phyloP scores from a whole-genome alignment of 768 basidiomycete species.

The Dendrothele bispora region DNA sequence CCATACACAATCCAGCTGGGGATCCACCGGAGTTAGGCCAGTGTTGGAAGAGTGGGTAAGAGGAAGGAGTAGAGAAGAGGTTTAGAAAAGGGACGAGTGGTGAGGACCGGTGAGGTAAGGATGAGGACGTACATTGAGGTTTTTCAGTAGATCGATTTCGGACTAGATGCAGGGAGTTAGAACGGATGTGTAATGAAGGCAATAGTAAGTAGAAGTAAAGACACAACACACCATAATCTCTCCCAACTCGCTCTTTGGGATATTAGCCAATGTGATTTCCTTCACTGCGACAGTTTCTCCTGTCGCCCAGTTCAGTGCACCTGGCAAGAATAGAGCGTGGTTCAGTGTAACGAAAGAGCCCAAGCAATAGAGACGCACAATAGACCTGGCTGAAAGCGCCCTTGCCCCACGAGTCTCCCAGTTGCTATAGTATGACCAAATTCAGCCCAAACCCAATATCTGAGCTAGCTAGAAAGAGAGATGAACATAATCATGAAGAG shows the following conservation, averaged over 20 bases:
- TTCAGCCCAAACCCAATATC: not conserved
- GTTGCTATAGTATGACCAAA: conserved; percentile 60
- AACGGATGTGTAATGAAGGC: too few species aligned
- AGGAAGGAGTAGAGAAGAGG: too few species aligned
- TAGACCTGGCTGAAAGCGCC: conserved; percentile 98
- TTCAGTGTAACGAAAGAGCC: conserved; percentile 5
- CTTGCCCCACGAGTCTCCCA: conserved; percentile 94
- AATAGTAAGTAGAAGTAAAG: too few species aligned
- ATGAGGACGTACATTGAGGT: too few species aligned
- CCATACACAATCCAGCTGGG: conserved; percentile 73
- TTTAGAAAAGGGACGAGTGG: too few species aligned
- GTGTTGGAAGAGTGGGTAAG: too few species aligned
- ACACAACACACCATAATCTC: conserved; percentile 95
- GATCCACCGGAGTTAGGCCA: too few species aligned
- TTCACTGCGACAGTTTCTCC: conserved; percentile 99
- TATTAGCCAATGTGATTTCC: conserved; percentile 93
- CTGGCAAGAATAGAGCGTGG: conserved; percentile 37
- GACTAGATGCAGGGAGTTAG: too few species aligned
- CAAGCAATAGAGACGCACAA: conserved; percentile 55
- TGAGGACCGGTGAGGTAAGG: too few species aligned
- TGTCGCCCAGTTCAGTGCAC: conserved; percentile 91
- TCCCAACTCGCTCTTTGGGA: conserved; percentile 88
- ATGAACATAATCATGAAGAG: conserved; percentile 67
- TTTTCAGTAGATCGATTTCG: too few species aligned
- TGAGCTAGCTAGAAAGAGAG: conserved; percentile 1